Percentiles rank a stretch among this genome's conserved stretches.
Evolutionary conservation across 192 early-diverging fungal genomes (phyloP).

Genomic region (Backusella circina): DNA sequence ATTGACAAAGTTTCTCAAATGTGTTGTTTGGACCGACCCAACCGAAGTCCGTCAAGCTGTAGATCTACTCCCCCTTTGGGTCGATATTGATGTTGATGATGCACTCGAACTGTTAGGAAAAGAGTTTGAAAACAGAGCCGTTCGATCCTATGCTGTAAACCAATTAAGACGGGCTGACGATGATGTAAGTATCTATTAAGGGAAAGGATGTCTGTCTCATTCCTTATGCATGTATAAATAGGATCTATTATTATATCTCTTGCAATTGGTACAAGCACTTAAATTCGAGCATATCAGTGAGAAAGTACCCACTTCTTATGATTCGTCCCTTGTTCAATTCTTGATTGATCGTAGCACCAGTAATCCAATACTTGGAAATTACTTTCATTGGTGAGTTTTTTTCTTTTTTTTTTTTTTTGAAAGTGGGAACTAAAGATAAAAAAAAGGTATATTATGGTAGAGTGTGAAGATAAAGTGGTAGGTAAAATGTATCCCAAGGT

Average conservation of each 20-base stretch:
- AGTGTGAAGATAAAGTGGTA: slow-evolving; percentile 81
- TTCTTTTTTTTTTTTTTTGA: no score
- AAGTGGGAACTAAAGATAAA: neutral
- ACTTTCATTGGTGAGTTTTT: slow-evolving; percentile 79
- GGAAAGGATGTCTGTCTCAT: neutral
- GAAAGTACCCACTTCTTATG: slow-evolving; percentile 34
- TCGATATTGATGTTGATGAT: slow-evolving; percentile 91
- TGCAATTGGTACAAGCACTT: slow-evolving; percentile 97
- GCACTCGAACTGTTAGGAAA: slow-evolving; percentile 91
- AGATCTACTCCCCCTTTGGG: slow-evolving; percentile 84
- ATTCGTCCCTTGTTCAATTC: slow-evolving; percentile 79
- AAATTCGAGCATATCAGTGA: slow-evolving; percentile 84
- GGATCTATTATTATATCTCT: slow-evolving; percentile 89
- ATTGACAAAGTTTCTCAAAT: slow-evolving; percentile 96
- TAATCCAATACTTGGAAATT: slow-evolving; percentile 87
- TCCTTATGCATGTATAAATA: slow-evolving; percentile 25
- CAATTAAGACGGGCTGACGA: slow-evolving; percentile 90
- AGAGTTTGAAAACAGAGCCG: slow-evolving; percentile 78
- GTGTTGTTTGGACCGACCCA: slow-evolving; percentile 91
- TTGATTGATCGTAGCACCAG: slow-evolving; percentile 83
- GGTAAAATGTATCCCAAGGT: slow-evolving; percentile 89
- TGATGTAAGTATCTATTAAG: slow-evolving; percentile 60
- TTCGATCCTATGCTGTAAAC: slow-evolving; percentile 83
- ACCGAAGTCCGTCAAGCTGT: slow-evolving; percentile 91
- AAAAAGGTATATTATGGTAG: slow-evolving; percentile 89